A percentile compares a stretch with the other conserved stretches of the same genome.
These are phyloP conservation scores for Clathrus columnatus DNA, from an alignment of 768 basidiomycete genomes.

Conservation along the genomic window DNA sequence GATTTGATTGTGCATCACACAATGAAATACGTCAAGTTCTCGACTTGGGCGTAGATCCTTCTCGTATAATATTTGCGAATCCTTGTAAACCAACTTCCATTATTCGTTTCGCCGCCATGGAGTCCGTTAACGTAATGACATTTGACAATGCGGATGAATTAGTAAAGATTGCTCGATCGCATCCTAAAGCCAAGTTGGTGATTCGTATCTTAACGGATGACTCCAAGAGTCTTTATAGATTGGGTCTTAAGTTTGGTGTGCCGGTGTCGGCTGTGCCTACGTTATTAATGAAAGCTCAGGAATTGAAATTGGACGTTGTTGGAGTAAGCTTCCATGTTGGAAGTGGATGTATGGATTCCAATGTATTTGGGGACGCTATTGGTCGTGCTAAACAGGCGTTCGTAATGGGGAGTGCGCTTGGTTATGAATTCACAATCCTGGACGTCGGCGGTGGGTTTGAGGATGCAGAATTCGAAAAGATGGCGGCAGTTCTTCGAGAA, in stretches of 20 bases:
- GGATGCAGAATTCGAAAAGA: conserved; percentile 72
- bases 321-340: conserved; percentile 99
- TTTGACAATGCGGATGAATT: conserved; percentile 98
- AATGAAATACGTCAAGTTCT: conserved; percentile 84
- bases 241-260: conserved; percentile 96
- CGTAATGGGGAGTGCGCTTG: conserved; percentile 73
- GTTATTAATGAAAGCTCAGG: conserved; percentile 69
- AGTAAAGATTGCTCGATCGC: conserved; percentile 77
- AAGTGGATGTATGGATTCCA: conserved; percentile 89
- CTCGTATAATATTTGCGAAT: conserved; percentile 93
- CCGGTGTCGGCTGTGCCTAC: conserved; percentile 70
- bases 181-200: conserved; percentile 79
- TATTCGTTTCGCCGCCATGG: conserved; percentile 72
- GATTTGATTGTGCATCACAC: conserved; percentile 97
- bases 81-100: conserved; percentile 97
- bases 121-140: conserved; percentile 87
- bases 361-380: conserved; percentile 85
- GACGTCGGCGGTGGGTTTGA: conserved; percentile 98
- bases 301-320: conserved; percentile 75
- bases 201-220: conserved; percentile 98
- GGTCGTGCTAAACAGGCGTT: conserved; percentile 75
- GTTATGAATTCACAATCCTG: conserved; percentile 75
- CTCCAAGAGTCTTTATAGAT: conserved; percentile 85
- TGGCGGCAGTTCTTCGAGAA: conserved; percentile 57
- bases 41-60: conserved; percentile 65